Base-by-base conservation (phyloP, 1,139 yeast genomes). In the Debaryomyces coudertii region DNA sequence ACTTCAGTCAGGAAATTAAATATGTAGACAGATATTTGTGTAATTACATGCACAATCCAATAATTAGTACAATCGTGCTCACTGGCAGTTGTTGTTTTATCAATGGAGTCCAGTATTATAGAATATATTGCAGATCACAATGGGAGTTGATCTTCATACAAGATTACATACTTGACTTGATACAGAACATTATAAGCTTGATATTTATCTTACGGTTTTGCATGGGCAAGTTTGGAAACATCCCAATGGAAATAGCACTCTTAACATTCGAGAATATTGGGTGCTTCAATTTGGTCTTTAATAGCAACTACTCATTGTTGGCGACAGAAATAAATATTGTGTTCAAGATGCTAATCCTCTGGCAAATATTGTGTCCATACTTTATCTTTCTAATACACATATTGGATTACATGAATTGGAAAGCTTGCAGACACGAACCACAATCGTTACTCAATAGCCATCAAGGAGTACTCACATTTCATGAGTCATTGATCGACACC, bases 181-280 rank as follows among this genome's bases (percentile, higher is more conserved):
- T 58, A 3, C 58, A 58, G 24, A 50, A 57, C 12, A 23, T 47
- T 11, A 48, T 62, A 37, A 62, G 59, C 48, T 37, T 61, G 29
- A n/a, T 58, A 12, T 62, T 61, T 36, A 44, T 63, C 5, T 8
- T 54, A 3, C 43, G 68, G 31, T 63, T 62, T 47, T 44, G 54
- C 20, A 33, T 39, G 28, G 40, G 30, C 18, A 27, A 29, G 24
- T 23, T 25, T 18, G 30, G 22, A 30, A 22, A 41, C 42, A 34
- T 25, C 47, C 46, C 5, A 6, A 33, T n/a, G n/a, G 67, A 62
- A 46, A 11, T 35, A 8, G 22, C 47, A 2, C 51, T 61, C 7
- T 56, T 60, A 30, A 42, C 45, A 16, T 28, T 47, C 14, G 58
- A 54, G 38, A 58, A 58, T 40, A 14, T 47, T 20, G 58, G 58